These are phyloP conservation scores for Omphalotus olearius DNA, from an alignment of 1,284 basidiomycete genomes.

Conservation along the genomic window DNA sequence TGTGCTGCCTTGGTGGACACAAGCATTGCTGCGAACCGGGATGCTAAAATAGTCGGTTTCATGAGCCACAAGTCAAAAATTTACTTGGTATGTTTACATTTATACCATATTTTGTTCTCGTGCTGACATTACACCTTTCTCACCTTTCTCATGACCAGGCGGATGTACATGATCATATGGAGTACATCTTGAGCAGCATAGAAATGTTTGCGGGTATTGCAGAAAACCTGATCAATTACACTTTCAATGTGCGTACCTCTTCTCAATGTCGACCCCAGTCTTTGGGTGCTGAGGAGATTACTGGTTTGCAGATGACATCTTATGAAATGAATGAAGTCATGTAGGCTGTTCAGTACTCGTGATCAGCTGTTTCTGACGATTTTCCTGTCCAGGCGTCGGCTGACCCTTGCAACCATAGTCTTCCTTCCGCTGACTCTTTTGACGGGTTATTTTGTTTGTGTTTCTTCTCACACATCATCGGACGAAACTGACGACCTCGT, in stretches of 20 bases:
- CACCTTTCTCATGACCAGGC: conserved; percentile 34
- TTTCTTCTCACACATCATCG: background rate
- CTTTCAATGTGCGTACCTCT: conserved; percentile 52
- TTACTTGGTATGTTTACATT: conserved; percentile 44
- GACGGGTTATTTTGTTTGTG: conserved; percentile 64
- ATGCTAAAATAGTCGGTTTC: conserved; percentile 47
- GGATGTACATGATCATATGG: conserved; percentile 70
- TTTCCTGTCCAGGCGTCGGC: conserved; percentile 32
- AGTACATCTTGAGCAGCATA: conserved; percentile 59
- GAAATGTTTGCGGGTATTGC: conserved; percentile 66
- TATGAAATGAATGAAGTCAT: conserved; percentile 72
- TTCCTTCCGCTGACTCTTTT: conserved; percentile 67
- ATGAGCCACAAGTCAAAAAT: conserved; percentile 69
- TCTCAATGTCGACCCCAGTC: background rate
- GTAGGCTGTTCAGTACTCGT: conserved; percentile 30
- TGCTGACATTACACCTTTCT: background rate
- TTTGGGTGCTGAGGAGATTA: background rate
- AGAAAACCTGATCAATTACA: conserved; percentile 68
- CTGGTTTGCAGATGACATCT: conserved; percentile 46
- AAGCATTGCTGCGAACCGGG: conserved; percentile 21
- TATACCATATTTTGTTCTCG: background rate
- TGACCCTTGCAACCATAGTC: conserved; percentile 58
- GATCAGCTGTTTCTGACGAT: conserved; percentile 4
- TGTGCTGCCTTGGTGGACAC: conserved; percentile 50
- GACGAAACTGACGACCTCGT: background rate